phyloP scores from a whole-genome alignment of 2,329 filamentous ascomycete genomes.

The Cytospora leucostoma region DNA sequence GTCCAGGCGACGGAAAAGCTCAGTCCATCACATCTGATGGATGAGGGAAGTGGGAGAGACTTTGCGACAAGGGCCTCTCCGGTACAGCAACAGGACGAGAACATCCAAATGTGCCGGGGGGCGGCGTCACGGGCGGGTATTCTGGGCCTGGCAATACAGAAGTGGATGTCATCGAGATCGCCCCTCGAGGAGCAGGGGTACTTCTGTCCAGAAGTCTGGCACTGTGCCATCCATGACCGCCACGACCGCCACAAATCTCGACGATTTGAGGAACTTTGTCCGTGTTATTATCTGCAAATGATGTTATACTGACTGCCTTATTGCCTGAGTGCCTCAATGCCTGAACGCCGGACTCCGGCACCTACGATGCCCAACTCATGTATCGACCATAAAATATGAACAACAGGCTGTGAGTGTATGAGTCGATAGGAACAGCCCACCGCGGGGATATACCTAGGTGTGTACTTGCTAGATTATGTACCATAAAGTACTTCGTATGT shows the following conservation, averaged over 20 bases:
- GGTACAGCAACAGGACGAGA: background rate
- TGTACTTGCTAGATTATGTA: background rate
- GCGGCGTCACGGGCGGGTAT: slow-evolving; percentile 1
- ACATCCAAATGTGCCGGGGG: background rate
- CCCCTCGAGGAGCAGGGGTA: background rate
- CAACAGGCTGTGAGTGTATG: background rate
- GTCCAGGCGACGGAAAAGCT: background rate
- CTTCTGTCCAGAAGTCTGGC: background rate
- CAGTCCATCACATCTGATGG: background rate
- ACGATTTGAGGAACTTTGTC: background rate
- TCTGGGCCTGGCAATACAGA: slow-evolving; percentile 1
- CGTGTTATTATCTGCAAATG: slow-evolving; percentile 1
- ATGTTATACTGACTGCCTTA: background rate
- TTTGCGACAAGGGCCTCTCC: background rate
- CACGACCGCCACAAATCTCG: slow-evolving; percentile 2
- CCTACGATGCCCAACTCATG: background rate
- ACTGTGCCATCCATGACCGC: background rate
- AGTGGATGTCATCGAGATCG: slow-evolving; percentile 3
- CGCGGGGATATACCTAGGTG: background rate
- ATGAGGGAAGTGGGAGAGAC: background rate
- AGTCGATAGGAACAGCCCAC: background rate
- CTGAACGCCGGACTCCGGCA: too few species aligned
- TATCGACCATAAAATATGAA: background rate
- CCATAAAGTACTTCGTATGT: slow-evolving; percentile 1
- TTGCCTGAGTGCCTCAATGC: background rate